A percentile compares a stretch with the other conserved stretches of the same genome.
phyloP scores from a whole-genome alignment of 441 rosid species.

The Monsonia emarginata region DNA sequence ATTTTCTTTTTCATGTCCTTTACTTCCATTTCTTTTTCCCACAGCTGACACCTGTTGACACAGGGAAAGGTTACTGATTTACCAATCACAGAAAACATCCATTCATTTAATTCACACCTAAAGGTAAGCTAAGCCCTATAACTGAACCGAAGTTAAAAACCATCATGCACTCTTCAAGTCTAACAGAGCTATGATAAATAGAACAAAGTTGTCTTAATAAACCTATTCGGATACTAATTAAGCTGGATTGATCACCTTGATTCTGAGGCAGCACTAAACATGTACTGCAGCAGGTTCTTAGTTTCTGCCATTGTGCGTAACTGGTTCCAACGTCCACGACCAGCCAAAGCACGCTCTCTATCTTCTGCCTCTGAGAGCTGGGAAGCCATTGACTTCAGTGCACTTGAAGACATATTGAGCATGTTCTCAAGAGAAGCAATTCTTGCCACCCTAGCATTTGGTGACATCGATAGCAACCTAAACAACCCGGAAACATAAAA shows the following conservation, averaged over 20 bases:
- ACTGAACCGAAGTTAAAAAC: not conserved
- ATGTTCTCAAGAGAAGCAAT: slow-evolving; percentile 50
- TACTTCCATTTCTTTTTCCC: slow-evolving; percentile 48
- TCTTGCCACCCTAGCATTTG: slow-evolving; percentile 48
- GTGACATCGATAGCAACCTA: slow-evolving; percentile 45
- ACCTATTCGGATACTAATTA: slow-evolving; percentile 11
- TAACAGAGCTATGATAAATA: not conserved
- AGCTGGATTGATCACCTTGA: slow-evolving; percentile 36
- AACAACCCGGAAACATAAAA: slow-evolving; percentile 15
- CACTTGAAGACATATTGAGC: slow-evolving; percentile 52
- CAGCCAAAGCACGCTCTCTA: slow-evolving; percentile 40
- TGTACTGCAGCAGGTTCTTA: slow-evolving; percentile 51
- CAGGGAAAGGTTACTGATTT: not conserved
- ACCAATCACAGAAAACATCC: not conserved
- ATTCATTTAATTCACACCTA: not conserved
- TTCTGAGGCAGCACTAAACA: slow-evolving; percentile 45
- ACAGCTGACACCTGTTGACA: slow-evolving; percentile 39
- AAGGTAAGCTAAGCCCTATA: not conserved
- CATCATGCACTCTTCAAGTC: not conserved
- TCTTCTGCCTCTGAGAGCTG: slow-evolving; percentile 69
- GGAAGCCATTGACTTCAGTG: slow-evolving; percentile 51
- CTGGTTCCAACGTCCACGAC: slow-evolving; percentile 51
- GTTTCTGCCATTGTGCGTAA: slow-evolving; percentile 51
- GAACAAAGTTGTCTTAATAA: not conserved
- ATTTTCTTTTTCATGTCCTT: slow-evolving; percentile 50